Conservation (phyloP, 2,329 filamentous ascomycete genomes). For the Penicillium sp. region DNA sequence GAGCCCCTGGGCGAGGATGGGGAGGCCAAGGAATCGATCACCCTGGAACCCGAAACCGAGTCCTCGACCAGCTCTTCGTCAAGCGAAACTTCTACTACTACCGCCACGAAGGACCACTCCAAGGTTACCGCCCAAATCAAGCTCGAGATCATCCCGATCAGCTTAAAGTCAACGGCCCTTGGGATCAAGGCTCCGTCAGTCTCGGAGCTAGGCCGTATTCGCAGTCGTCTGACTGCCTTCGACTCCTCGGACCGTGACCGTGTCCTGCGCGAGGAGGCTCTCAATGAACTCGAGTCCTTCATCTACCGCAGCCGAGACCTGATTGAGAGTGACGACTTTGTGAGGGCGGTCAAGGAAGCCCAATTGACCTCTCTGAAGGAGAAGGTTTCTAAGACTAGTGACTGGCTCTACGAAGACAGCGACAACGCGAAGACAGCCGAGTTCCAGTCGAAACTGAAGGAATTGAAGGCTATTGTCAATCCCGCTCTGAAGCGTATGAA, state of each 20-base stretch:
- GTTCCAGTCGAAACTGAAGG: conserved; percentile 72
- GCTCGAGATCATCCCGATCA: conserved; percentile 53
- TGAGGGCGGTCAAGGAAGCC: conserved; percentile 65
- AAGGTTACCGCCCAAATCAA: conserved; percentile 46
- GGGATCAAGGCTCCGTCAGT: conserved; percentile 39
- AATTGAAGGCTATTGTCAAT: conserved; percentile 71
- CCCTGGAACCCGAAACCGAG: conserved; percentile 47
- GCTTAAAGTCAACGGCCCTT: conserved; percentile 49
- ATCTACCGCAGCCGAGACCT: conserved; percentile 87
- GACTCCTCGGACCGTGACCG: conserved; percentile 79
- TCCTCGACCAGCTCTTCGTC: conserved; percentile 45
- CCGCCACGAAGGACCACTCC: conserved; percentile 45
- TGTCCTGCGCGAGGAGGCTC: conserved; percentile 72
- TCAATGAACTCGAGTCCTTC: conserved; percentile 90
- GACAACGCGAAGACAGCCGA: conserved; percentile 70
- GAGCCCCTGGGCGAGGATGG: conserved; percentile 63
- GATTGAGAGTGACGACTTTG: conserved; percentile 72
- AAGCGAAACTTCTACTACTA: conserved; percentile 50
- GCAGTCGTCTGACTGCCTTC: conserved; percentile 76
- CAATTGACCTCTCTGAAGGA: conserved; percentile 66
- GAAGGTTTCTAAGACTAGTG: conserved; percentile 66
- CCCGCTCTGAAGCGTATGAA: conserved; percentile 73
- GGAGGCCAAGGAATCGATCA: conserved; percentile 48
- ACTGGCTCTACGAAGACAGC: conserved; percentile 90
- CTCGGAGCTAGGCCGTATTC: conserved; percentile 50